Conservation (phyloP, 164 flowering plant species). For the Stephania yunnanensis region DNA sequence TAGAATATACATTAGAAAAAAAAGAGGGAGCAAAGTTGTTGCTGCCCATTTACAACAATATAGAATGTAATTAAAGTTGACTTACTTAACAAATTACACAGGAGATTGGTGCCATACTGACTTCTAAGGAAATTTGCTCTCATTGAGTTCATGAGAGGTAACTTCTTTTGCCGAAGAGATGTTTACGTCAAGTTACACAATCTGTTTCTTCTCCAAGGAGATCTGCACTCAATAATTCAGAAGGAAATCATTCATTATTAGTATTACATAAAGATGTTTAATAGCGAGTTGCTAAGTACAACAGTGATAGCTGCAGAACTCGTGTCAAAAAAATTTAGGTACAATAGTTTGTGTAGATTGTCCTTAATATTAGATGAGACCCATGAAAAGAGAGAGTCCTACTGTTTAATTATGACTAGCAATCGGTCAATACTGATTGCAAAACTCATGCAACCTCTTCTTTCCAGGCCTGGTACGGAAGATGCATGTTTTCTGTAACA, state of each 20-base stretch:
- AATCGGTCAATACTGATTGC: background rate
- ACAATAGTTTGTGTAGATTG: background rate
- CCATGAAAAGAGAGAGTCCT: background rate
- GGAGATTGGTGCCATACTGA: conserved; percentile 8
- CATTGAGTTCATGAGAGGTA: background rate
- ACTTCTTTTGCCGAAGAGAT: background rate
- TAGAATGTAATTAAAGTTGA: conserved; percentile 2
- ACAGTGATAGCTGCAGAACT: background rate
- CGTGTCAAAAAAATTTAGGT: background rate
- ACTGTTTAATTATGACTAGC: background rate
- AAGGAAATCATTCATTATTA: background rate
- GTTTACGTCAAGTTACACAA: background rate
- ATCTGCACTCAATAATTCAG: conserved; percentile 28
- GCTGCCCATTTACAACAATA: background rate
- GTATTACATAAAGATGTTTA: background rate
- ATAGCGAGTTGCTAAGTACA: conserved; percentile 1
- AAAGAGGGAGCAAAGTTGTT: background rate
- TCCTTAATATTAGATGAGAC: background rate
- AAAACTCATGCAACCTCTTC: background rate
- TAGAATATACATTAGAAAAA: background rate
- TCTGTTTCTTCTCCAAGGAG: conserved; percentile 28
- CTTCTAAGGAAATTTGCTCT: background rate
- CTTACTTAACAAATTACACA: background rate
- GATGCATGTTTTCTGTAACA: background rate
- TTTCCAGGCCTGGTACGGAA: background rate